These are phyloP conservation scores for Cyphellophora europaea DNA, from an alignment of 2,329 filamentous ascomycete species.

Conservation along the genomic window DNA sequence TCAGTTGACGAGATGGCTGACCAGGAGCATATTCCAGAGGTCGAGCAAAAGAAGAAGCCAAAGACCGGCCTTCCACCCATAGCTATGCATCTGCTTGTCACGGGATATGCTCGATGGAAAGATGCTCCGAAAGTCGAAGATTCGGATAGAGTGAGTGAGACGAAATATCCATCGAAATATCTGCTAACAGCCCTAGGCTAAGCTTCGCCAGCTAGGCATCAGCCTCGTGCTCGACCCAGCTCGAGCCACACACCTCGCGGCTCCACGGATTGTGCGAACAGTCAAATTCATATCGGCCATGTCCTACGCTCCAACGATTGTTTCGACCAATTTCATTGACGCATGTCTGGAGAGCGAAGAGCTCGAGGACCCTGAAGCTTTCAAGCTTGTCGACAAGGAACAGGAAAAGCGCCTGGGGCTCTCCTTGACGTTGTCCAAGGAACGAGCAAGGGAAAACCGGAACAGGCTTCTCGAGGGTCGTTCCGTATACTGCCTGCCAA, in stretches of 20 bases:
- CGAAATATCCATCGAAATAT: constrained; percentile 5
- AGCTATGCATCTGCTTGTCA: constrained; percentile 68
- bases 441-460: constrained; percentile 64
- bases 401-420: constrained; percentile 65
- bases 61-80: constrained; percentile 45
- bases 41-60: constrained; percentile 46
- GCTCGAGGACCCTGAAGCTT: constrained; percentile 55
- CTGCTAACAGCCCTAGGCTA: constrained; percentile 45
- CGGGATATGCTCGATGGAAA: constrained; percentile 76
- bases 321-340: constrained; percentile 72
- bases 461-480: constrained; percentile 66
- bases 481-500: constrained; percentile 74
- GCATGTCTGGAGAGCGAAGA: constrained; percentile 61
- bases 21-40: constrained; percentile 37
- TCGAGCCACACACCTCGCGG: constrained; percentile 76
- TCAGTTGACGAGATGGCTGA: constrained; percentile 36
- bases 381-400: constrained; percentile 59
- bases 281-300: constrained; percentile 88
- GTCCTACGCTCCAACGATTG: constrained; percentile 67
- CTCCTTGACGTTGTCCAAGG: constrained; percentile 57
- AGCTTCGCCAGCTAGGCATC: constrained; percentile 75
- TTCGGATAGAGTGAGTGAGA: constrained; percentile 61
- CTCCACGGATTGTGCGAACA: constrained; percentile 77
- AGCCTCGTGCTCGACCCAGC: constrained; percentile 66
- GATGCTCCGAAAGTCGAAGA: constrained; percentile 65